Evolutionary conservation across 176 grass and related monocot species (phyloP).

Genomic region (Leersia perrieri): DNA sequence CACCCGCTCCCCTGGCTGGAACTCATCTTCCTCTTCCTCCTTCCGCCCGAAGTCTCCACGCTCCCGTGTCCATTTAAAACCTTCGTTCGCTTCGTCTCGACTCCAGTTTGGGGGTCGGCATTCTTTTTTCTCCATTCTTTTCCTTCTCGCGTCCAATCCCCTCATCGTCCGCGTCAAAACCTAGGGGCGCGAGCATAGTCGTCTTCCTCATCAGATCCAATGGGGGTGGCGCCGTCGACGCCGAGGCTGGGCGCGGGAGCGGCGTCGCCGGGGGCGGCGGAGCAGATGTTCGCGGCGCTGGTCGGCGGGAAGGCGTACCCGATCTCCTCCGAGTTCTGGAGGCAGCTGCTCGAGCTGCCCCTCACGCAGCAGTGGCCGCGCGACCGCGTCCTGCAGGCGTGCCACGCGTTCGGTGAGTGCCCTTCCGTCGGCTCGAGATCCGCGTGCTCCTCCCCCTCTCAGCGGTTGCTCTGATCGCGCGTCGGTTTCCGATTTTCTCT

Average conservation of each 20-base stretch:
- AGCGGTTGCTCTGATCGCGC: background rate
- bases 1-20: background rate
- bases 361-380: conserved; percentile 89
- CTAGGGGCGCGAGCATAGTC: background rate
- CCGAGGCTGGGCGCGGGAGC: conserved; percentile 49
- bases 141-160: conserved; percentile 5
- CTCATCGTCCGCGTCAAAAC: conserved; percentile 37
- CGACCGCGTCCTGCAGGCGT: conserved; percentile 87
- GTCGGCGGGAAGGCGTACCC: conserved; percentile 74
- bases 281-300: conserved; percentile 82
- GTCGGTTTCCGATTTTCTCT: background rate
- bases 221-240: conserved; percentile 92
- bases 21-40: background rate
- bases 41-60: conserved; percentile 46
- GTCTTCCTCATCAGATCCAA: conserved; percentile 67
- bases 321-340: conserved; percentile 93
- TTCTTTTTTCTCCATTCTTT: too few relatives aligned
- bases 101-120: conserved; percentile 34
- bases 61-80: conserved; percentile 46
- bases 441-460: background rate
- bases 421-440: conserved; percentile 36
- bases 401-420: conserved; percentile 73
- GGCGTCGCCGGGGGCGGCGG: conserved; percentile 46
- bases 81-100: conserved; percentile 39
- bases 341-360: conserved; percentile 84